Evolutionary conservation across 371 early-diverging fungal genomes (phyloP).

Genomic region (Catenaria anguillulae): DNA sequence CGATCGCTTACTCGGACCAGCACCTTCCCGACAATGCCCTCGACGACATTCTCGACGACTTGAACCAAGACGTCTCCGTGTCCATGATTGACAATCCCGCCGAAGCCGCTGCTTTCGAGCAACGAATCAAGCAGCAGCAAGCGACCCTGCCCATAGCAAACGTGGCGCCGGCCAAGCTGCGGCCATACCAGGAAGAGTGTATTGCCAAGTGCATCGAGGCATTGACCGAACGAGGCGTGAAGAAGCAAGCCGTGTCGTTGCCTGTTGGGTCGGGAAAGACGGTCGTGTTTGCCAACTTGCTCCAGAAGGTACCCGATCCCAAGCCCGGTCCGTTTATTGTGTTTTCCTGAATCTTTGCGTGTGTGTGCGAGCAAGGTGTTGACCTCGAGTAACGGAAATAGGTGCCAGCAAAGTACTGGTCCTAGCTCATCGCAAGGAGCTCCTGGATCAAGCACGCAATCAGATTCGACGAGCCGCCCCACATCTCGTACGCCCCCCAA

Average conservation of each 20-base stretch:
- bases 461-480: conserved; percentile 46
- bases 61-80: too few species aligned
- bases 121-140: too few species aligned
- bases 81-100: too few species aligned
- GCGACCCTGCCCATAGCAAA: too few species aligned
- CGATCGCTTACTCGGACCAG: too few species aligned
- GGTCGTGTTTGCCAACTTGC: conserved; percentile 63
- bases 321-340: too few species aligned
- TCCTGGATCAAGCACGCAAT: conserved; percentile 57
- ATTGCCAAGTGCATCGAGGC: conserved; percentile 39
- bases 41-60: too few species aligned
- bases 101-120: too few species aligned
- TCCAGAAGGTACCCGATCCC: conserved; percentile 45
- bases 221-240: conserved; percentile 34
- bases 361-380: too few species aligned
- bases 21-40: too few species aligned
- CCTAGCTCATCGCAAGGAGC: conserved; percentile 74
- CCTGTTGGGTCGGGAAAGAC: conserved; percentile 45
- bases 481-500: conserved; percentile 30
- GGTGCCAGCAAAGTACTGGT: conserved; percentile 57
- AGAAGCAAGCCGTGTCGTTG: conserved; percentile 58
- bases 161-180: conserved; percentile 14
- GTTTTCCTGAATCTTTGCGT: too few species aligned
- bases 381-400: too few species aligned
- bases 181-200: conserved; percentile 71